Evolutionary conservation across 805 yeast genomes (phyloP).

Genomic region (Millerozyma acaciae): DNA sequence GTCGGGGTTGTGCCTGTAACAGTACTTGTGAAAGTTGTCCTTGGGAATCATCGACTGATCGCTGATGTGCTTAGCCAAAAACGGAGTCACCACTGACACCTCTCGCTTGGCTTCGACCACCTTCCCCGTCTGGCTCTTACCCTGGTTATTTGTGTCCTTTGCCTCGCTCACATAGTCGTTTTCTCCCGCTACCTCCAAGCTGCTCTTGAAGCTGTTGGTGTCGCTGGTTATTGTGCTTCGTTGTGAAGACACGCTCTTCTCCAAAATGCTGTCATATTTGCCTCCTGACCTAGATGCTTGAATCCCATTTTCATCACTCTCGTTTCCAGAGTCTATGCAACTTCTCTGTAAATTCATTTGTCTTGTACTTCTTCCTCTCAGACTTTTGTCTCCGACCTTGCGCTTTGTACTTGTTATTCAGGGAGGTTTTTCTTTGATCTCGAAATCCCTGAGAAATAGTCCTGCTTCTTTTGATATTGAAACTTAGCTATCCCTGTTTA

Average conservation of each 20-base stretch:
- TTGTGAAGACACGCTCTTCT: not conserved
- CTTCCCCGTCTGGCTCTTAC: too few relatives aligned
- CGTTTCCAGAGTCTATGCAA: not conserved
- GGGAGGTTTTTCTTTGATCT: too few relatives aligned
- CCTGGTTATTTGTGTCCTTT: too few relatives aligned
- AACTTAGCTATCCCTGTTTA: too few relatives aligned
- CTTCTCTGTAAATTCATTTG: constrained; percentile 2
- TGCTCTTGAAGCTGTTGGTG: not conserved
- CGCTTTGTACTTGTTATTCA: too few relatives aligned
- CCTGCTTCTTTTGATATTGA: too few relatives aligned
- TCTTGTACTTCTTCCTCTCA: too few relatives aligned
- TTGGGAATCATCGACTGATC: constrained; percentile 41
- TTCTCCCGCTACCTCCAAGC: not conserved
- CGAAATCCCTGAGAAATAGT: too few relatives aligned
- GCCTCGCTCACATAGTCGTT: too few relatives aligned
- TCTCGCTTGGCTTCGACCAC: not conserved
- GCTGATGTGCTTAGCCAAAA: constrained; percentile 36
- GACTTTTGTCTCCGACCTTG: too few relatives aligned
- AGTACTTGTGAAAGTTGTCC: constrained; percentile 63
- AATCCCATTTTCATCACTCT: not conserved
- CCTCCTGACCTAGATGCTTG: not conserved
- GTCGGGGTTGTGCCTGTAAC: constrained; percentile 93
- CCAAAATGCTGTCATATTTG: constrained; percentile 1
- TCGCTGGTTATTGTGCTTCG: not conserved
- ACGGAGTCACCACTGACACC: constrained; percentile 25